phyloP scores from a whole-genome alignment of 805 yeast genomes.

The Saccharomycopsis lassenensis region DNA sequence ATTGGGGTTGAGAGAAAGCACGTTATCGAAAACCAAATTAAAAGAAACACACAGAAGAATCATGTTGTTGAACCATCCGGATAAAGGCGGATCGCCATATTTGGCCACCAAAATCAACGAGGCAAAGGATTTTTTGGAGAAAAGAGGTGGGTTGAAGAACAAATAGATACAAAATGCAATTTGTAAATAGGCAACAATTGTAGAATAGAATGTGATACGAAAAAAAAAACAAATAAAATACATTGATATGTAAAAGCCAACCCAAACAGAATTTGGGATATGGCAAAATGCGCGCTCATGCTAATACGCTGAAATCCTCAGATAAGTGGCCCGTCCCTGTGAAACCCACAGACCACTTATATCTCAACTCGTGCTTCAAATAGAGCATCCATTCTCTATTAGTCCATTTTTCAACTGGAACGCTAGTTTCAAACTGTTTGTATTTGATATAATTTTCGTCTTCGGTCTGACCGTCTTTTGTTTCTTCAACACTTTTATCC shows the following conservation, averaged over 20 bases:
- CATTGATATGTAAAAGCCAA: too few species aligned
- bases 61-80: constrained; percentile 89
- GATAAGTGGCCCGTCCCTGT: constrained; percentile 17
- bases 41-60: constrained; percentile 74
- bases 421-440: constrained; percentile 3
- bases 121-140: constrained; percentile 72
- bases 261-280: too few species aligned
- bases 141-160: constrained; percentile 25
- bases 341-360: constrained; percentile 10
- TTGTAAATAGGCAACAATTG: too few species aligned
- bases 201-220: too few species aligned
- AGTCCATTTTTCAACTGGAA: constrained; percentile 15
- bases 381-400: constrained; percentile 17
- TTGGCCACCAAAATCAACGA: constrained; percentile 88
- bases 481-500: constrained; percentile 2
- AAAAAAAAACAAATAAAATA: too few species aligned
- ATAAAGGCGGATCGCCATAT: constrained; percentile 85
- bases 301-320: constrained; percentile 12
- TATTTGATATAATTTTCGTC: too few species aligned
- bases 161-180: too few species aligned
- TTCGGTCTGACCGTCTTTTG: too few species aligned
- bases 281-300: too few species aligned
- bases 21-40: constrained; percentile 49
- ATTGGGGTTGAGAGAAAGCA: constrained; percentile 61
- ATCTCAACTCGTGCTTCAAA: constrained; percentile 15